These are phyloP conservation scores for Xylaria sp. DNA, from an alignment of 2,329 filamentous ascomycete genomes.

Conservation along the genomic window DNA sequence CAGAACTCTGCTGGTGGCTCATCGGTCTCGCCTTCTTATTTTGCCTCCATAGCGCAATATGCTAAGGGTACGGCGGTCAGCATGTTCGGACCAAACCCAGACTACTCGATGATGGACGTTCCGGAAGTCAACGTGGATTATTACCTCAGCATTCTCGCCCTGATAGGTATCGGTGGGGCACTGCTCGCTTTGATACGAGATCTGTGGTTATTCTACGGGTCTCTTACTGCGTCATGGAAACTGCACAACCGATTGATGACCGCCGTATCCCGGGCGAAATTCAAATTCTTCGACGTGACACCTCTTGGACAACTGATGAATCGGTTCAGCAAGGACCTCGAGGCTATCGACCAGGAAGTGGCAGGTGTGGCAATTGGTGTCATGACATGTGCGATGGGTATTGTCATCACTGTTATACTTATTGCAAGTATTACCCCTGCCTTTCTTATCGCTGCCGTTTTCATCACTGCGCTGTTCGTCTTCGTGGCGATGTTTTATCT, in stretches of 20 bases:
- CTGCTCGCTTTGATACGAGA: conserved; percentile 85
- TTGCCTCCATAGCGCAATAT: conserved; percentile 54
- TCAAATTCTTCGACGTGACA: conserved; percentile 97
- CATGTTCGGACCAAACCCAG: conserved; percentile 51
- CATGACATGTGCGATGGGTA: conserved; percentile 70
- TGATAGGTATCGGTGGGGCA: conserved; percentile 81
- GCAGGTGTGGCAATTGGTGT: conserved; percentile 87
- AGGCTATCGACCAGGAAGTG: conserved; percentile 94
- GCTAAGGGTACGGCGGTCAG: conserved; percentile 44
- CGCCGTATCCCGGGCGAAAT: conserved; percentile 86
- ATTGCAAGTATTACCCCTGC: conserved; percentile 90
- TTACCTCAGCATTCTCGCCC: conserved; percentile 84
- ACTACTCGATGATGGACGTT: conserved; percentile 50
- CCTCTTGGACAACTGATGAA: conserved; percentile 98
- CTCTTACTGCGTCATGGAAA: conserved; percentile 84
- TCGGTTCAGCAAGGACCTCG: conserved; percentile 96
- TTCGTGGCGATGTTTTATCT: conserved; percentile 89
- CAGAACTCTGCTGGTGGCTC: conserved; percentile 50
- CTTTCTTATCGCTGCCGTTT: conserved; percentile 85
- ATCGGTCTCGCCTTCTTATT: conserved; percentile 52
- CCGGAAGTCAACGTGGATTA: conserved; percentile 81
- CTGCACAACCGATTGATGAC: conserved; percentile 83
- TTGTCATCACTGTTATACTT: conserved; percentile 86
- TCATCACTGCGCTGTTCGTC: conserved; percentile 86
- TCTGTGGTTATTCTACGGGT: conserved; percentile 90